phyloP scores from a whole-genome alignment of 768 basidiomycete genomes.

The Cantharellus anzutake region DNA sequence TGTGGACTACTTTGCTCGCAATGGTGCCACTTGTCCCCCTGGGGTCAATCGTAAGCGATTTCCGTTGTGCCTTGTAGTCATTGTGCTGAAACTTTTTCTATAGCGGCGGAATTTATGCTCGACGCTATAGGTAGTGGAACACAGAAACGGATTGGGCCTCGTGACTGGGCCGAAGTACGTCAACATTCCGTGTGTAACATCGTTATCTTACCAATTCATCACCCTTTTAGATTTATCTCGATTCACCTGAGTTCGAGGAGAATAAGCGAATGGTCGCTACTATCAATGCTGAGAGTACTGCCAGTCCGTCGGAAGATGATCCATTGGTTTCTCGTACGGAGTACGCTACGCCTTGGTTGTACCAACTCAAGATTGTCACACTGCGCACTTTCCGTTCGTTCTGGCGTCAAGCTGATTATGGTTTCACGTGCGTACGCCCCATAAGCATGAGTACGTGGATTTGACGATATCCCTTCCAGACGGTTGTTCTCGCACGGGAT shows the following conservation, averaged over 20 bases:
- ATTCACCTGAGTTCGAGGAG: constrained; percentile 16
- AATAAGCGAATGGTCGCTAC: constrained; percentile 19
- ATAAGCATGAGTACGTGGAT: not conserved
- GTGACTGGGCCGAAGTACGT: constrained; percentile 20
- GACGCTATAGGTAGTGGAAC: constrained; percentile 67
- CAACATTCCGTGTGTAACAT: not conserved
- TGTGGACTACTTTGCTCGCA: constrained; percentile 52
- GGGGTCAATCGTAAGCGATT: constrained; percentile 39
- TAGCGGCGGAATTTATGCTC: constrained; percentile 32
- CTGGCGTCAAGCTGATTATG: constrained; percentile 74
- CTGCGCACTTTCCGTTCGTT: constrained; percentile 47
- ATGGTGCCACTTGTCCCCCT: constrained; percentile 55
- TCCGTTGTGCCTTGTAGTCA: not conserved
- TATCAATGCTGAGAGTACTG: constrained; percentile 25
- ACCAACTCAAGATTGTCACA: constrained; percentile 53
- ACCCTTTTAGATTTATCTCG: constrained; percentile 14
- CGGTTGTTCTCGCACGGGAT: constrained; percentile 58
- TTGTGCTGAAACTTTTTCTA: not conserved
- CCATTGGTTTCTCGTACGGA: not conserved
- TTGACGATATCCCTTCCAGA: constrained; percentile 18
- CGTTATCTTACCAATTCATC: not conserved
- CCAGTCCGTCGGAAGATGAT: constrained; percentile 10
- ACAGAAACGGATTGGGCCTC: constrained; percentile 15
- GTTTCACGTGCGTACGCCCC: constrained; percentile 19
- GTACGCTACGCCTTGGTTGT: constrained; percentile 52